A percentile compares a stretch with the other conserved stretches of the same genome.
Conservation (phyloP, 805 yeast genomes). For the Candida silvicultrix region DNA sequence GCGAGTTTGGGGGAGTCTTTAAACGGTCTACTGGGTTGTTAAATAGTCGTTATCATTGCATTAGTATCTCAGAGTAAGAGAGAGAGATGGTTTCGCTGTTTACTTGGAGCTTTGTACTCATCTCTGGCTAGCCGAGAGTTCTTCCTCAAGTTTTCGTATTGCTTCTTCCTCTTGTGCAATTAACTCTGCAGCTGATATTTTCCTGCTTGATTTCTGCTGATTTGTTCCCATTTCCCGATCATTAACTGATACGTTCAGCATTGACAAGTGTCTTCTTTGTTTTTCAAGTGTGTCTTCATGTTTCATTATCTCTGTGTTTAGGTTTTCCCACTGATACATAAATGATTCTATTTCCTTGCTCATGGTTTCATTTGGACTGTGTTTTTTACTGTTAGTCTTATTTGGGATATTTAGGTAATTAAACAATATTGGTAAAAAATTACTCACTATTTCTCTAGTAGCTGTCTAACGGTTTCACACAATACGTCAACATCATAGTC, state of each 20-base stretch:
- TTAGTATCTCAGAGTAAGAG: too few relatives aligned
- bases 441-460: constrained; percentile 25
- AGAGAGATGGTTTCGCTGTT: too few relatives aligned
- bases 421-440: constrained; percentile 11
- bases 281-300: constrained; percentile 36
- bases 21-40: too few relatives aligned
- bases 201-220: constrained; percentile 13
- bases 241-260: constrained; percentile 26
- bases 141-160: constrained; percentile 34
- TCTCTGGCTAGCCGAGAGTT: constrained; percentile 15
- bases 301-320: constrained; percentile 34
- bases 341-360: constrained; percentile 21
- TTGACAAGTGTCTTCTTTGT: constrained; percentile 35
- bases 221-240: constrained; percentile 8
- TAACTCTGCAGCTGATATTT: constrained; percentile 30
- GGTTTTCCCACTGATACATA: constrained; percentile 25
- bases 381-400: too few relatives aligned
- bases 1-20: too few relatives aligned
- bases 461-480: constrained; percentile 34
- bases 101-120: too few relatives aligned
- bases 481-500: constrained; percentile 35
- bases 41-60: too few relatives aligned
- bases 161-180: constrained; percentile 41
- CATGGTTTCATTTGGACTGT: constrained; percentile 32
- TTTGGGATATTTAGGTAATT: too few relatives aligned